Base-by-base conservation (phyloP, 2,329 filamentous ascomycete genomes). In the Sclerotinia trifoliorum region DNA sequence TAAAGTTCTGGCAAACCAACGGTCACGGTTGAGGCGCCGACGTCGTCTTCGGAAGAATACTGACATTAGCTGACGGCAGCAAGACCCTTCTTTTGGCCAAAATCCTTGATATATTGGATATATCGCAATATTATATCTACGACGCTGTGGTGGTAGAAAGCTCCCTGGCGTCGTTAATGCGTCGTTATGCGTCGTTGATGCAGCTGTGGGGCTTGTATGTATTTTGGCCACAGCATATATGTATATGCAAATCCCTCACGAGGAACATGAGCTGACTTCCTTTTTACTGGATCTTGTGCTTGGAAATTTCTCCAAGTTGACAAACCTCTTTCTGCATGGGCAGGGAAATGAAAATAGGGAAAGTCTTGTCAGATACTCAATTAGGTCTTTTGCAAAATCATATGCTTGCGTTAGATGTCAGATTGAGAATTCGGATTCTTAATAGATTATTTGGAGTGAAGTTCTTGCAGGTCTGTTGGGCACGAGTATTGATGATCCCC, bases 201-300 rank as follows among this genome's bases (percentile, higher is more conserved):
- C 64, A 66, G 24, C 44, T 42, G 55, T 51, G 54, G 64, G 55
- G 54, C 64, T 44, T 49, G 44, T 29, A 46, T 48, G 54, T 35
- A 51, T 39, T 58, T 21, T 51, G 29, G 44, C 44, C 54, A 58
- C 46, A 61, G 19, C 54, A 66, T 66, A 66, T 66, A 58, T 61
- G 15, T 60, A 48, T 66, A 60, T 66, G 64, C 64, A 61, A 54
- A 61, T 60, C 42, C 64, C 64, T 52, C 64, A 66, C 54, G 54
- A 61, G 64, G 52, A 49, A 42, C n/a, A 51, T 51, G 54, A 51
- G 55, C 64, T 61, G 64, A 66, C 42, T 66, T 24, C 55, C 42
- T 42, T 32, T 42, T 52, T 32, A 29, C 32, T 61, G 54, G 54
- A 51, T 58, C 63, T 49, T 46, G 44, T 35, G 51, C 52, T 57